Evolutionary conservation across 1,139 yeast genomes (phyloP).

Genomic region (Dujonia santamariae): DNA sequence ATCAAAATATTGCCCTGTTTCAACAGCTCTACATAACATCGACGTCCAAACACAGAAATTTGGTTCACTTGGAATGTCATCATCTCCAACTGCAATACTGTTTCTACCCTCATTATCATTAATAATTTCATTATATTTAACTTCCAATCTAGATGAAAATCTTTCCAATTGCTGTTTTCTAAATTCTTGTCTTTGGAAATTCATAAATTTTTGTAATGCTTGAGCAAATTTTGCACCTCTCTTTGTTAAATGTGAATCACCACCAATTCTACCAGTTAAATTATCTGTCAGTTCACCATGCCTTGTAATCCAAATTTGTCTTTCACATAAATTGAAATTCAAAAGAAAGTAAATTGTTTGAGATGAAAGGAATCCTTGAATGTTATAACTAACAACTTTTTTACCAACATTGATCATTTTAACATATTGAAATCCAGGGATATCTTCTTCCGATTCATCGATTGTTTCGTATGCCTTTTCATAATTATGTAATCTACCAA

Average conservation of each 20-base stretch:
- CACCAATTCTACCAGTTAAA: conserved; percentile 82
- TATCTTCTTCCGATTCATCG: conserved; percentile 67
- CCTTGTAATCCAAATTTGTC: conserved; percentile 93
- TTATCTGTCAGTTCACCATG: conserved; percentile 93
- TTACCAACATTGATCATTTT: conserved; percentile 96
- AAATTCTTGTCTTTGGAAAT: conserved; percentile 68
- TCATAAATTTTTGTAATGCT: conserved; percentile 73
- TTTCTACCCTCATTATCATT: conserved; percentile 11
- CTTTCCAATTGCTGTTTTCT: conserved; percentile 59
- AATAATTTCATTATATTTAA: conserved; percentile 33
- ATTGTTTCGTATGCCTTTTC: conserved; percentile 90
- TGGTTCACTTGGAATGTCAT: conserved; percentile 52
- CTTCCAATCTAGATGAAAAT: conserved; percentile 42
- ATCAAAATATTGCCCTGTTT: conserved; percentile 73
- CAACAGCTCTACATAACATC: conserved; percentile 73
- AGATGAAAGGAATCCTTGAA: conserved; percentile 89
- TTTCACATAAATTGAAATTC: conserved; percentile 84
- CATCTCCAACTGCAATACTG: conserved; percentile 19
- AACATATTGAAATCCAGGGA: conserved; percentile 72
- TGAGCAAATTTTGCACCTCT: conserved; percentile 74
- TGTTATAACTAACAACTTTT: conserved; percentile 87
- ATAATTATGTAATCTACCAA: conserved; percentile 76
- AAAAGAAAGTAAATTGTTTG: conserved; percentile 88
- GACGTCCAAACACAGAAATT: conserved; percentile 93
- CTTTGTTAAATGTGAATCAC: conserved; percentile 77